Percentiles rank a stretch among this genome's conserved stretches.
phyloP scores from a whole-genome alignment of 352 stramenopile genomes.

The Globisporangium carolinianum region DNA sequence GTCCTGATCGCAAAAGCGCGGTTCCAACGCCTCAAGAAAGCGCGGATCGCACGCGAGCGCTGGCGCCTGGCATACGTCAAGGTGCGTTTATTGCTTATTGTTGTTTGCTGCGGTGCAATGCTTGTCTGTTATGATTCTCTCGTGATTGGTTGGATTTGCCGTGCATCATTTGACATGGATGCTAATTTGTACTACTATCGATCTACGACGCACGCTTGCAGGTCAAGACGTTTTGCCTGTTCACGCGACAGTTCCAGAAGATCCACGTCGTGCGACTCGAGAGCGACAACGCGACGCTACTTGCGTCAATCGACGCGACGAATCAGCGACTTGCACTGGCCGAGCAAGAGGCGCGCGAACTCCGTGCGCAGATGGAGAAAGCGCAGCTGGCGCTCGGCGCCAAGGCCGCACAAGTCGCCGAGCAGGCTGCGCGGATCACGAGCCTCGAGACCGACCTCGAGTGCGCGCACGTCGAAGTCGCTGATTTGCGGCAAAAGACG shows the following conservation, averaged over 20 bases:
- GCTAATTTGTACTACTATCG: no score
- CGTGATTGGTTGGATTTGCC: no score
- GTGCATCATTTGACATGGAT: no score
- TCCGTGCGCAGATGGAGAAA: constrained; percentile 47
- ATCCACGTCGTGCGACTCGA: constrained; percentile 75
- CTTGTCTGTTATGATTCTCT: no score
- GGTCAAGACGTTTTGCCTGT: constrained; percentile 42
- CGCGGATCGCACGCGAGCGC: constrained; percentile 50
- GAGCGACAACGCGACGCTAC: constrained; percentile 49
- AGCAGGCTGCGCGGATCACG: constrained; percentile 53
- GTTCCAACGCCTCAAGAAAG: constrained; percentile 58
- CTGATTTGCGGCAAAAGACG: constrained; percentile 37
- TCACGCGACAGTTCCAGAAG: constrained; percentile 45
- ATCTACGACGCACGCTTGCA: no score
- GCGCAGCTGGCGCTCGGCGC: constrained; percentile 50
- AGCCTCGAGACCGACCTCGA: constrained; percentile 55
- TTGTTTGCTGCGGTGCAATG: no score
- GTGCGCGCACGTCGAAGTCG: constrained; percentile 35
- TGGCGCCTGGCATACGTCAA: constrained; percentile 69
- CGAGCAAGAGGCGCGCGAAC: constrained; percentile 34
- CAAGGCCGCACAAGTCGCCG: constrained; percentile 40
- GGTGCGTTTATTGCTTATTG: no score
- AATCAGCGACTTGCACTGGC: constrained; percentile 30
- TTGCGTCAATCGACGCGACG: constrained; percentile 28
- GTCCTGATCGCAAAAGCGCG: constrained; percentile 58